Base-by-base conservation (phyloP, 1,139 yeast species). In the Yamadazyma jaroonii region DNA sequence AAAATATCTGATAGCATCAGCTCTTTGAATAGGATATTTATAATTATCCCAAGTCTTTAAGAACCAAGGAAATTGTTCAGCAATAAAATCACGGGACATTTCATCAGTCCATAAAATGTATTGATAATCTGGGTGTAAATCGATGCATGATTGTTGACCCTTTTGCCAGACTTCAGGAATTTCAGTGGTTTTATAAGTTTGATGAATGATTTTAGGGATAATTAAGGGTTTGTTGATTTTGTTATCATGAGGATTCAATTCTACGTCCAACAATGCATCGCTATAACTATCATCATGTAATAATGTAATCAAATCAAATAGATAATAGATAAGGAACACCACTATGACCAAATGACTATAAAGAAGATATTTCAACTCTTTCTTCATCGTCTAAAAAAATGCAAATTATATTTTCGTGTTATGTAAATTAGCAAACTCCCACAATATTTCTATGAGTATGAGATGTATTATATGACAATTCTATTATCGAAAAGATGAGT, bases 91-190 rank as follows among this genome's bases (percentile, higher is more conserved):
- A 40, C 88, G 70, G 13, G 95, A 78, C 81, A 75, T 80, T 37
- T 77, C 83, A 59, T 90, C 97, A 7, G 97, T 89, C 97, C 97
- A 89, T 32, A 86, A 59, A 34, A 84, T 84, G 62, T 88, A 88
- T 59, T 86, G 79, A 61, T 86, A 89, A 59, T 88, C 96, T 2
- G 92, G 92, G 58, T 90, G 95, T 42, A 83, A 62, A 45, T 82
- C 84, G 36, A 78, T 72, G 58, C 96, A 87, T 15, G 78, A 77
- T 53, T 79, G 74, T 56, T 86, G 96, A 17, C 95, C 89, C 2
- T 74, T 74, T 48, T 66, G 64, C 97, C 97, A 89, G 39, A 77
- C 68, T 33, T 79, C 87, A 2, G 97, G 97, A 21, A 89, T 77
- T 20, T 79, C 74, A 14, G 66, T 74, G 21, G 85, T 83, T 59